phyloP scores from a whole-genome alignment of 2,329 filamentous ascomycete genomes.

The Karstenula rhodostoma region DNA sequence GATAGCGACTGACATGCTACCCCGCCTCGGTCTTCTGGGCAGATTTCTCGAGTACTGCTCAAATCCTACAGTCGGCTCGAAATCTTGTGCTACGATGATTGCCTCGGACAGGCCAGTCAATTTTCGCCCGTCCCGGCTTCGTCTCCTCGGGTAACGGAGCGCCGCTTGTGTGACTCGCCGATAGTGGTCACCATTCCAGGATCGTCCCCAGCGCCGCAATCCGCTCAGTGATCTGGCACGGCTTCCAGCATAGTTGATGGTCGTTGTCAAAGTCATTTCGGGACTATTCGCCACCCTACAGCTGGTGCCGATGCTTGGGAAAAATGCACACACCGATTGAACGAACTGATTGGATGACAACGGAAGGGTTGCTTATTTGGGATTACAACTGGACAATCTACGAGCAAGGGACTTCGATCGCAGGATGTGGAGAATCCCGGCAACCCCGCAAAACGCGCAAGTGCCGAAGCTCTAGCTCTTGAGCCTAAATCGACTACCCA shows the following conservation, averaged over 20 bases:
- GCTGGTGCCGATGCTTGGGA: background rate
- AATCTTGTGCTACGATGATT: conserved; percentile 14
- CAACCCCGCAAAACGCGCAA: conserved; percentile 19
- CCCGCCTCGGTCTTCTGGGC: conserved; percentile 2
- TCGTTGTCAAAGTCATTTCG: background rate
- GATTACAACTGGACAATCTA: background rate
- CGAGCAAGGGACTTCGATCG: background rate
- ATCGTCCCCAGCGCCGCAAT: background rate
- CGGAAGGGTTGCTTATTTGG: background rate
- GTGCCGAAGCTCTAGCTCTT: conserved; percentile 15
- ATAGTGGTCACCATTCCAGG: background rate
- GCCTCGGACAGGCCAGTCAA: background rate
- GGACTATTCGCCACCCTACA: background rate
- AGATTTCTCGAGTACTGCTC: conserved; percentile 3
- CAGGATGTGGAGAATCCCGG: conserved; percentile 27
- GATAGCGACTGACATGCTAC: background rate
- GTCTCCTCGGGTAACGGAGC: background rate
- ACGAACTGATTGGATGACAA: background rate
- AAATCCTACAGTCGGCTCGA: conserved; percentile 7
- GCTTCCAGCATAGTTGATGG: background rate
- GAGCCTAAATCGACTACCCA: conserved; percentile 23
- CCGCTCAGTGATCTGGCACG: background rate
- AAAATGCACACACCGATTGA: background rate
- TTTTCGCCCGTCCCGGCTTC: background rate
- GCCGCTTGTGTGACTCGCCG: conserved; percentile 3